These are phyloP conservation scores for Zoysia pacifica DNA, from an alignment of 176 grass and related monocot genomes.

Conservation along the genomic window DNA sequence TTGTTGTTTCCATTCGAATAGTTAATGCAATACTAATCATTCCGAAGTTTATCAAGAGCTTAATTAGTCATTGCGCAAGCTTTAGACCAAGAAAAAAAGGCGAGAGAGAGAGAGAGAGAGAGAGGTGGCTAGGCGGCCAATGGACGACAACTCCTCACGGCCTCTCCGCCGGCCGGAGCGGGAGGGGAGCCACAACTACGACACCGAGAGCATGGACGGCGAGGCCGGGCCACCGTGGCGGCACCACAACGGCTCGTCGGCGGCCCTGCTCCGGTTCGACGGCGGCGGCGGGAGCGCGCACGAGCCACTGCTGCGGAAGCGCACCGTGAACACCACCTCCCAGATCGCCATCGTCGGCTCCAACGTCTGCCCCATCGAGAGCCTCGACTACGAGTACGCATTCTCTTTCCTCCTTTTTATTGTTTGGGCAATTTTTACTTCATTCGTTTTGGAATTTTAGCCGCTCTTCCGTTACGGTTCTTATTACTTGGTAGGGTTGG, in stretches of 20 bases:
- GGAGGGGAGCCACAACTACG: constrained; percentile 50
- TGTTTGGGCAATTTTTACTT: neutral
- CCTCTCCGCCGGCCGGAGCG: constrained; percentile 32
- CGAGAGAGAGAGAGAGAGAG: neutral
- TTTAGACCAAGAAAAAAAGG: neutral
- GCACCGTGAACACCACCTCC: constrained; percentile 76
- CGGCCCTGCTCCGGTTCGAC: constrained; percentile 40
- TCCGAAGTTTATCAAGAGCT: neutral
- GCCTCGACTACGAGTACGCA: constrained; percentile 94
- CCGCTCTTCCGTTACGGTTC: neutral
- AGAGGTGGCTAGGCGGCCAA: neutral
- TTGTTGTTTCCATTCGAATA: neutral
- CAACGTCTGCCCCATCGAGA: constrained; percentile 81
- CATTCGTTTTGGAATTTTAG: neutral
- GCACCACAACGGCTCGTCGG: constrained; percentile 24
- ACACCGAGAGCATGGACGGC: constrained; percentile 49
- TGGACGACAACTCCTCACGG: constrained; percentile 39
- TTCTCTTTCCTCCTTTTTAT: neutral
- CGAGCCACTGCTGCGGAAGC: constrained; percentile 68
- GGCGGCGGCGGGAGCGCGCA: constrained; percentile 39
- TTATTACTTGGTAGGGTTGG: neutral
- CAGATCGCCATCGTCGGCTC: constrained; percentile 91
- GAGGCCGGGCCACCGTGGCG: constrained; percentile 1
- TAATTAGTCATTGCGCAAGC: neutral
- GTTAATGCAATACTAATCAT: constrained; percentile 4